Conservation (phyloP, 441 rosid species). For the Brassica balearica region DNA sequence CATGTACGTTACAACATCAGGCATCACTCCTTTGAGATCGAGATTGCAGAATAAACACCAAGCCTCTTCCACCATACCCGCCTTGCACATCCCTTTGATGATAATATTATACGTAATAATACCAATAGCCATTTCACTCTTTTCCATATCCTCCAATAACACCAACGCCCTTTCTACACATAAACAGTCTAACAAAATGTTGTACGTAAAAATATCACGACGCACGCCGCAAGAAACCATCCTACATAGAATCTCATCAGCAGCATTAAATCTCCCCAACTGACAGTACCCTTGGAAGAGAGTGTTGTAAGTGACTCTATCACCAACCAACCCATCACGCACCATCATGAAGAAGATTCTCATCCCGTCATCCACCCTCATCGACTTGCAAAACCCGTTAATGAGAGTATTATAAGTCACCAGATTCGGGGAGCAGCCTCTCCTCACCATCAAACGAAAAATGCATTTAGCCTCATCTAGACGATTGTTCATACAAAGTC, state of each 20-base stretch:
- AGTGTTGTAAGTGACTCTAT: background rate
- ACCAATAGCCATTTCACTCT: background rate
- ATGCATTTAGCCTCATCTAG: background rate
- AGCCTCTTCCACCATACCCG: background rate
- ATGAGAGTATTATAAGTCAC: slow-evolving; percentile 8
- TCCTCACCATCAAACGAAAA: background rate
- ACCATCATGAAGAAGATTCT: background rate
- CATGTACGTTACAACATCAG: background rate
- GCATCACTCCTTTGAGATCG: background rate
- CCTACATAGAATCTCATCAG: background rate
- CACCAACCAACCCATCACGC: background rate
- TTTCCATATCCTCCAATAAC: background rate
- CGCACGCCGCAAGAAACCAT: background rate
- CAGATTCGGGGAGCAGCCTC: background rate
- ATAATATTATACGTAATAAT: background rate
- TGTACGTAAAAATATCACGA: background rate
- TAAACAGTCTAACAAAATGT: background rate
- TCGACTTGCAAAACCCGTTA: background rate
- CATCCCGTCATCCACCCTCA: background rate
- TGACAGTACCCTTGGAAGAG: background rate
- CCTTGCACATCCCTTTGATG: slow-evolving; percentile 9
- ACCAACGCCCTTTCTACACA: background rate
- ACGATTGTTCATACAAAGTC: background rate
- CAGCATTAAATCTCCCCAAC: background rate
- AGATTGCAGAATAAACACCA: background rate